phyloP scores from a whole-genome alignment of 495 filamentous ascomycete species.

The Rusavskia elegans region DNA sequence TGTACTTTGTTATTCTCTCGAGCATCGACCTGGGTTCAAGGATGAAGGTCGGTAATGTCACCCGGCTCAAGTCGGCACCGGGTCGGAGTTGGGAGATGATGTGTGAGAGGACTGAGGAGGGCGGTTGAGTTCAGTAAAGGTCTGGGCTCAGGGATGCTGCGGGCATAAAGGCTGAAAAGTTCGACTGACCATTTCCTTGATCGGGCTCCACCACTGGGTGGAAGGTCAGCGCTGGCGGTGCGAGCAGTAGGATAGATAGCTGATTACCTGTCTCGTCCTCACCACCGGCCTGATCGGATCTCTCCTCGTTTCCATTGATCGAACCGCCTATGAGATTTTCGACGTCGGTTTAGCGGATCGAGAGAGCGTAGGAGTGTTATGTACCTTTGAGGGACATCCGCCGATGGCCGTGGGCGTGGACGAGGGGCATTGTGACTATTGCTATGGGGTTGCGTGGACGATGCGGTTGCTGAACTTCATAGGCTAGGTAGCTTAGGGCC shows the following conservation, averaged over 20 bases:
- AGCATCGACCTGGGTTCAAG: slow-evolving; percentile 95
- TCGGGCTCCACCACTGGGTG: slow-evolving; percentile 18
- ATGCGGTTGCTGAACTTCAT: too few species aligned
- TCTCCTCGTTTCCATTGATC: slow-evolving; percentile 29
- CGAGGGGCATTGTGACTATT: slow-evolving; percentile 18
- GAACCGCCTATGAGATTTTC: neutral
- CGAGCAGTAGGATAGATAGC: neutral
- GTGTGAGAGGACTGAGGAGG: slow-evolving; percentile 59
- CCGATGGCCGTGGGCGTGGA: slow-evolving; percentile 16
- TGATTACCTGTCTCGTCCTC: slow-evolving; percentile 55
- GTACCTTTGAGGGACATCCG: slow-evolving; percentile 24
- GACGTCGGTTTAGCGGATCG: too few species aligned
- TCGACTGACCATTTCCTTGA: slow-evolving; percentile 37
- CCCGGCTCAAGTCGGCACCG: slow-evolving; percentile 85
- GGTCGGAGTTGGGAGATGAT: slow-evolving; percentile 95
- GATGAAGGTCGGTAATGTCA: slow-evolving; percentile 94
- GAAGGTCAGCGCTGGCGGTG: slow-evolving; percentile 2
- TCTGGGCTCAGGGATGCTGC: neutral
- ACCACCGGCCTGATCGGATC: slow-evolving; percentile 22
- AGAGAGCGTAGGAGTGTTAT: neutral
- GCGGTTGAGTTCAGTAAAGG: neutral
- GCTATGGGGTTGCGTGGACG: slow-evolving; percentile 14
- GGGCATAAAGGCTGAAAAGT: neutral
- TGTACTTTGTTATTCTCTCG: slow-evolving; percentile 94
- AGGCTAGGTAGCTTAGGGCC: too few species aligned